A percentile compares a stretch with the other conserved stretches of the same genome.
Evolutionary conservation across 108 stramenopile genomes (phyloP).

Genomic region (Discostella stelligeroides): DNA sequence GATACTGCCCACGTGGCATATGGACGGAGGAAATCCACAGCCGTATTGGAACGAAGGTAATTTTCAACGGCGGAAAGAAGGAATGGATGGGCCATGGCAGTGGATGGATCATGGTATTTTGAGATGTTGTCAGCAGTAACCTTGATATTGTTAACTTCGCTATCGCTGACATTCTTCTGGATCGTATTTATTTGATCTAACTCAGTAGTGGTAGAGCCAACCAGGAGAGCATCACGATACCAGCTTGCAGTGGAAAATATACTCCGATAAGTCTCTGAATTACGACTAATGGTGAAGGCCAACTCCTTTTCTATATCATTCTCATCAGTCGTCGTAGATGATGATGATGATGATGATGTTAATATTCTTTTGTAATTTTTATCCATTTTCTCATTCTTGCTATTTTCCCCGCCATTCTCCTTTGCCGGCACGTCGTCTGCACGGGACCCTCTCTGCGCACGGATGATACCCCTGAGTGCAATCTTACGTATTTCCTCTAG

Average conservation of each 20-base stretch:
- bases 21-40: slow-evolving; percentile 36
- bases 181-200: slow-evolving; percentile 14
- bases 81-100: slow-evolving; percentile 29
- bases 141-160: neutral
- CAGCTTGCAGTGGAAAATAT: slow-evolving; percentile 41
- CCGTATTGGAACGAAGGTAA: slow-evolving; percentile 29
- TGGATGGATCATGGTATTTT: slow-evolving; percentile 22
- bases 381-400: neutral
- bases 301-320: slow-evolving; percentile 23
- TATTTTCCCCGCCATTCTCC: neutral
- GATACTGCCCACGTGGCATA: slow-evolving; percentile 36
- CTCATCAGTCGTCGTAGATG: slow-evolving; percentile 1
- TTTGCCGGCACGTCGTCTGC: neutral
- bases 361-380: neutral
- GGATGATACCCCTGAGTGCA: slow-evolving; percentile 19
- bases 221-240: slow-evolving; percentile 41
- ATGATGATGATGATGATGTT: no score
- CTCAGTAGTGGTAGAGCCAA: slow-evolving; percentile 35
- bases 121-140: slow-evolving; percentile 5
- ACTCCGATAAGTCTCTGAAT: slow-evolving; percentile 38
- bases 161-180: slow-evolving; percentile 5
- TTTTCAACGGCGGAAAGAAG: slow-evolving; percentile 28
- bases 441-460: neutral
- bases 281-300: slow-evolving; percentile 34
- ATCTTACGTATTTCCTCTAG: slow-evolving; percentile 47